Evolutionary conservation across 2,329 filamentous ascomycete species (phyloP), one percentile per base, ranked within the genome.

Genomic region (Aspergillus transmontanensis): DNA sequence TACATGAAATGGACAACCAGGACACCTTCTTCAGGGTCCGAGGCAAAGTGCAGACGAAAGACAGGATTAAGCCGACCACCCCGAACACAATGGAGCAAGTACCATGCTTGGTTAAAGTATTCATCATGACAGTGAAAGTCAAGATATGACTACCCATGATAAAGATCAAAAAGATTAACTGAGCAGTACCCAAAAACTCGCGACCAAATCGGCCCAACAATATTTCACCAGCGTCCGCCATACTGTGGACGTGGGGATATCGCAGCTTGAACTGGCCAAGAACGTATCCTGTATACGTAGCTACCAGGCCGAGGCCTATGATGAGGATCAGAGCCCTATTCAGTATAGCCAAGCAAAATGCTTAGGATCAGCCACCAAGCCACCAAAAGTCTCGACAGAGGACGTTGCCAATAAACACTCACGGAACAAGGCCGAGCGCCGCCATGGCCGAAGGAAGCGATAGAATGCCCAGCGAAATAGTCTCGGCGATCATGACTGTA

Each of bases 131-230:
- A 23, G 83, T 83, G 65, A 90, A 90, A 0, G 87, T 89, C 62
- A 91, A 76, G 61, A 89, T 82, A 76, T 92, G 90, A 12, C 87
- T 89, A 43, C 84, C 88, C 74, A 89, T 86, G 66, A 89, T 84
- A 77, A 91, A 89, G 64, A 88, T 77, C 43, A 90, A 79, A 73
- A 90, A 85, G 16, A 90, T 75, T 6, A 84, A 76, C 67, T 89
- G 87, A 66, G 85, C 87, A 62, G 79, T 76, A n/a, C 86, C 87
- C 41, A 89, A 80, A 32, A 91, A 64, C 72, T 89, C 86, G 64
- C 86, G 84, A 1, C 86, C 87, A 34, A 85, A 78, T 12, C 76
- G 77, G n/a, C 89, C 89, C 65, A 83, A 79, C 58, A 91, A 80
- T 59, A 90, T 78, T 32, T 82, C 78, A 1, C 87, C 88, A 21